These are phyloP conservation scores for Lasiodiplodia theobromae DNA, from an alignment of 2,329 filamentous ascomycete species.

Conservation along the genomic window DNA sequence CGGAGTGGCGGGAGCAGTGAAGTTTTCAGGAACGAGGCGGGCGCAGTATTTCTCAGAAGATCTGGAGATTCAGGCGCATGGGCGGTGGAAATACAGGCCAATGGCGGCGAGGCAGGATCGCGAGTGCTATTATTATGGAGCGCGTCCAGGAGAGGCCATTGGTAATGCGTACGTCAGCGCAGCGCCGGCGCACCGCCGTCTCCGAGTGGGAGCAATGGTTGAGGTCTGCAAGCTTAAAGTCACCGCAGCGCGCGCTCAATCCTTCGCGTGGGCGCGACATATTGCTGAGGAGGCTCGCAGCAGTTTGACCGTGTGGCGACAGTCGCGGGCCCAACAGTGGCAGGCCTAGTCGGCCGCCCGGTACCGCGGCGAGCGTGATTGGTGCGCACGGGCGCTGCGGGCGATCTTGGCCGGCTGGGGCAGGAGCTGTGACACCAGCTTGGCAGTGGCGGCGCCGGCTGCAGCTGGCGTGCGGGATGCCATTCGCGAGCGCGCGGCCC, in stretches of 20 bases:
- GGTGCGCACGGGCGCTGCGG: conserved; percentile 5
- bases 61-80: conserved; percentile 27
- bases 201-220: conserved; percentile 23
- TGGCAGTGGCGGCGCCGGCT: conserved; percentile 29
- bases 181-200: conserved; percentile 16
- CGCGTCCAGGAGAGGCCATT: conserved; percentile 24
- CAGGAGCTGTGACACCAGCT: conserved; percentile 28
- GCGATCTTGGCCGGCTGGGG: conserved; percentile 24
- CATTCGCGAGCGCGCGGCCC: conserved; percentile 8
- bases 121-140: conserved; percentile 18
- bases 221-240: conserved; percentile 25
- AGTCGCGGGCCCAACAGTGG: conserved; percentile 6
- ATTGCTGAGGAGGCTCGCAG: neutral
- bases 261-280: conserved; percentile 16
- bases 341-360: conserved; percentile 28
- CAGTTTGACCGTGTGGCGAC: conserved; percentile 25
- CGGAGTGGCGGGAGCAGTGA: conserved; percentile 17
- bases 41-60: conserved; percentile 11
- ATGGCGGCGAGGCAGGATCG: conserved; percentile 13
- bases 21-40: conserved; percentile 25
- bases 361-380: conserved; percentile 25
- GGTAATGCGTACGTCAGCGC: conserved; percentile 30
- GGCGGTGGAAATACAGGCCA: conserved; percentile 6
- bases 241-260: conserved; percentile 22
- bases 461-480: conserved; percentile 29